These are phyloP conservation scores for Hysterium pulicare DNA, from an alignment of 2,329 filamentous ascomycete species.

Conservation along the genomic window DNA sequence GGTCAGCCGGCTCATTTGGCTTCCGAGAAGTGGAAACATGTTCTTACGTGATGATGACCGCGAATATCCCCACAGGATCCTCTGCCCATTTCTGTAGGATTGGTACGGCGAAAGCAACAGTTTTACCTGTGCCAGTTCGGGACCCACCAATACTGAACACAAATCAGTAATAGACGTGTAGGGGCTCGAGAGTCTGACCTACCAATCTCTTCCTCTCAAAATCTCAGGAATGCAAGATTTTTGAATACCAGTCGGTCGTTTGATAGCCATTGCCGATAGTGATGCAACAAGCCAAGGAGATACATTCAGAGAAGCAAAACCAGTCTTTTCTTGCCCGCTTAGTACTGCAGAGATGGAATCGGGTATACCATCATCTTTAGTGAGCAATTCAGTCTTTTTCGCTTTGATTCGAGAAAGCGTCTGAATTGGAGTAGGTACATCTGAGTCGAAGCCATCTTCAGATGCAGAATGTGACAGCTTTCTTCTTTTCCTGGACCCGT, in stretches of 20 bases:
- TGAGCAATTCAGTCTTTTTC: slow-evolving; percentile 15
- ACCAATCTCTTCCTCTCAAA: slow-evolving; percentile 79
- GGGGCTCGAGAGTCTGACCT: too few species aligned
- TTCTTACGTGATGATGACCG: slow-evolving; percentile 79
- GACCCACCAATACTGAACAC: slow-evolving; percentile 73
- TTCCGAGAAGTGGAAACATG: too few species aligned
- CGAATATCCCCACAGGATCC: slow-evolving; percentile 89
- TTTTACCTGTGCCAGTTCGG: slow-evolving; percentile 94
- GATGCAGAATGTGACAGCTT: slow-evolving; percentile 23
- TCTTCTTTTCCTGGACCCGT: slow-evolving; percentile 35
- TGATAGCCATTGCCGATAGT: slow-evolving; percentile 74
- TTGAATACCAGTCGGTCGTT: slow-evolving; percentile 86
- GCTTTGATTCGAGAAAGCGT: slow-evolving; percentile 36
- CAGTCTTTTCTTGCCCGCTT: slow-evolving; percentile 45
- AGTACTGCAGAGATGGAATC: slow-evolving; percentile 6
- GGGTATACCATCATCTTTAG: slow-evolving; percentile 5
- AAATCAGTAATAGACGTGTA: neutral
- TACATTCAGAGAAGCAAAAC: slow-evolving; percentile 70
- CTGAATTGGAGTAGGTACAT: slow-evolving; percentile 5
- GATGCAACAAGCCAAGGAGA: slow-evolving; percentile 86
- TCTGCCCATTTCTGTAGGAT: slow-evolving; percentile 92
- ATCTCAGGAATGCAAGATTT: slow-evolving; percentile 91
- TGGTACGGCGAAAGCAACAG: slow-evolving; percentile 89
- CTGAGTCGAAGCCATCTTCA: slow-evolving; percentile 12
- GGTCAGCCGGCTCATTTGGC: too few species aligned